Conservation (phyloP, 139 green algal species). For the Chlorella sp. region DNA sequence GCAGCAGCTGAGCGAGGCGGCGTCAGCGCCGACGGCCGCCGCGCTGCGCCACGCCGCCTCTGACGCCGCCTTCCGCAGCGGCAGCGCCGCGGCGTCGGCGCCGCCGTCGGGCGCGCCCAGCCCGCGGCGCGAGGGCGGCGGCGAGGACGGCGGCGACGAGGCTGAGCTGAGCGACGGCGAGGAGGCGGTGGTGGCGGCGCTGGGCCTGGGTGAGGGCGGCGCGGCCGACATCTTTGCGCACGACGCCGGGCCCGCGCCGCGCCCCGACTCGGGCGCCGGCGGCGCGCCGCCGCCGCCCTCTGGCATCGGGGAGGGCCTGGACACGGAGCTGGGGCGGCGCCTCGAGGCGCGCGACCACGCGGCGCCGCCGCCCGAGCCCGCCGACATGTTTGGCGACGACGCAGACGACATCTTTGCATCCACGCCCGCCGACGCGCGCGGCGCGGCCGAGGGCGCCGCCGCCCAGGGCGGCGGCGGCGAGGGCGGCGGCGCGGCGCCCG, state of each 20-base stretch:
- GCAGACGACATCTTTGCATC: conserved; percentile 79
- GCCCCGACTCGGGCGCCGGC: background rate
- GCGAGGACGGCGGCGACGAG: background rate
- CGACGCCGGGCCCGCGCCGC: background rate
- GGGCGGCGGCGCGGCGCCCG: background rate
- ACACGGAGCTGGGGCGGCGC: conserved; percentile 28
- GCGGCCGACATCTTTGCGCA: conserved; percentile 18
- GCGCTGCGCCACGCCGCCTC: background rate
- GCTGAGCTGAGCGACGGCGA: conserved; percentile 11
- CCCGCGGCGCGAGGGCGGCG: background rate
- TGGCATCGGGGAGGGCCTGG: conserved; percentile 29
- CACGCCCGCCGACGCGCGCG: conserved; percentile 36
- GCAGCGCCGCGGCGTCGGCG: background rate
- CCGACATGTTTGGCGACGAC: conserved; percentile 19
- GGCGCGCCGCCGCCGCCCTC: background rate
- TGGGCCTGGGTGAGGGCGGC: conserved; percentile 1
- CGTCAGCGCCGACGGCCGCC: conserved; percentile 33
- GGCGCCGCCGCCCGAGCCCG: conserved; percentile 4
- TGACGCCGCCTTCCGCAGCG: background rate
- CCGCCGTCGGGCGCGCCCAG: background rate
- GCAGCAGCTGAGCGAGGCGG: conserved; percentile 15
- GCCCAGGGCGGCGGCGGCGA: background rate
- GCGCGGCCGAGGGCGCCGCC: background rate
- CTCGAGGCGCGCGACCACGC: conserved; percentile 1
- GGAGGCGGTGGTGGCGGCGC: conserved; percentile 10